Base-by-base conservation (phyloP, 805 yeast genomes). In the Kuraishia piskuri region DNA sequence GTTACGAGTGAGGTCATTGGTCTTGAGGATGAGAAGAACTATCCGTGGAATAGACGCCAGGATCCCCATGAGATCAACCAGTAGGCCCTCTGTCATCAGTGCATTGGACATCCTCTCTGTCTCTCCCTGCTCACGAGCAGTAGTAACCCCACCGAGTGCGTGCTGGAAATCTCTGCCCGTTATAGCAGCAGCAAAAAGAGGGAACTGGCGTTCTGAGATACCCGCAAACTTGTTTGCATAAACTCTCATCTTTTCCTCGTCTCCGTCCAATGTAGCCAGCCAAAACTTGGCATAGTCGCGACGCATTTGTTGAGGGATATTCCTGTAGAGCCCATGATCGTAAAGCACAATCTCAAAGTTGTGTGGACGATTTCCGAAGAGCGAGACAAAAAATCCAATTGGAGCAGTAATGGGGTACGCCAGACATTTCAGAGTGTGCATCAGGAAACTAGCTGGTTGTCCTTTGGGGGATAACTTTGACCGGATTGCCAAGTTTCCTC, bases 241-340 rank as follows among this genome's bases (percentile, higher is more conserved):
- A 48, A 72, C 59, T 55, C 78, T 76, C 96, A 94, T 89, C 17
- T 71, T 71, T 1, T 72, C 77, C 12, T 77, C 76, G 64, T 91
- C 82, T 46, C 79, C 78, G 59, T 90, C 92, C 55, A 94, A 69
- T 51, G 94, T 70, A 0, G 97, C 89, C 20, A 94, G 71, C 99
- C 99, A 94, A 64, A 94, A 89, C 57, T 83, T 86, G 1, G 97
- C 88, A 66, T 94, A 94, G 56, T 86, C 85, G 20, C 90, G 73
- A 57, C 96, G 81, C 79, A 86, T 80, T 53, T 80, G 77, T 1
- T 84, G 73, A 1, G 96, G 86, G 12, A 95, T 90, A 55, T 85
- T 81, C 56, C 99, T 76, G 66, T 94, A 94, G 20, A 94, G 74
- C 0, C 99, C 99, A 67, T 94, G 99, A 69, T 94, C 99, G 65